Percentiles rank a stretch among this genome's conserved stretches.
phyloP scores from a whole-genome alignment of 192 early-diverging fungal genomes.

The Mortierella alpina region DNA sequence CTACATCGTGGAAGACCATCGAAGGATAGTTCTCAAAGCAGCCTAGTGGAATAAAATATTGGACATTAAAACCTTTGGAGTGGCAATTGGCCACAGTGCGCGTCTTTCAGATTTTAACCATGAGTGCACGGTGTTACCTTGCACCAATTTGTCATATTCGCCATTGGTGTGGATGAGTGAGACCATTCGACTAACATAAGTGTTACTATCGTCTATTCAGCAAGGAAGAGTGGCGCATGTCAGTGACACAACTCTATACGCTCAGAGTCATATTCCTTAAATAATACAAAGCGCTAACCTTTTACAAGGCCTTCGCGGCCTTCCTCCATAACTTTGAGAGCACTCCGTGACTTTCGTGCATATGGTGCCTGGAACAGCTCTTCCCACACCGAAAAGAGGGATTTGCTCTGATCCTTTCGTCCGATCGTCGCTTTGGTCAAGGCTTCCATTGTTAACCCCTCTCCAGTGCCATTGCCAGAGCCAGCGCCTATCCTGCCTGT shows the following conservation, averaged over 20 bases:
- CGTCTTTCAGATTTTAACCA: neutral
- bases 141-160: slow-evolving; percentile 89
- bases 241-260: neutral
- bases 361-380: slow-evolving; percentile 74
- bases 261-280: neutral
- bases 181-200: slow-evolving; percentile 65
- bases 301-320: slow-evolving; percentile 41
- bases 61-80: neutral
- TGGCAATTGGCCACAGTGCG: no score
- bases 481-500: slow-evolving; percentile 6
- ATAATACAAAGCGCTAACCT: slow-evolving; percentile 11
- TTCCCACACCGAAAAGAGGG: slow-evolving; percentile 86
- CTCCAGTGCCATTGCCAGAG: slow-evolving; percentile 4
- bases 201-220: slow-evolving; percentile 46
- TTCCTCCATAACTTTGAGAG: slow-evolving; percentile 42
- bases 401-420: slow-evolving; percentile 83
- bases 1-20: slow-evolving; percentile 82
- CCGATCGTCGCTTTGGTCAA: slow-evolving; percentile 67
- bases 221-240: slow-evolving; percentile 7
- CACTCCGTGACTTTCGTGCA: slow-evolving; percentile 33
- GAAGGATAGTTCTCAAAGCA: slow-evolving; percentile 93
- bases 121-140: slow-evolving; percentile 60
- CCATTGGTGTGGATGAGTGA: slow-evolving; percentile 70
- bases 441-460: slow-evolving; percentile 58
- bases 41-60: slow-evolving; percentile 56